Evolutionary conservation across 1,139 yeast species (phyloP).

Genomic region (Blastobotrys malaysiensis): DNA sequence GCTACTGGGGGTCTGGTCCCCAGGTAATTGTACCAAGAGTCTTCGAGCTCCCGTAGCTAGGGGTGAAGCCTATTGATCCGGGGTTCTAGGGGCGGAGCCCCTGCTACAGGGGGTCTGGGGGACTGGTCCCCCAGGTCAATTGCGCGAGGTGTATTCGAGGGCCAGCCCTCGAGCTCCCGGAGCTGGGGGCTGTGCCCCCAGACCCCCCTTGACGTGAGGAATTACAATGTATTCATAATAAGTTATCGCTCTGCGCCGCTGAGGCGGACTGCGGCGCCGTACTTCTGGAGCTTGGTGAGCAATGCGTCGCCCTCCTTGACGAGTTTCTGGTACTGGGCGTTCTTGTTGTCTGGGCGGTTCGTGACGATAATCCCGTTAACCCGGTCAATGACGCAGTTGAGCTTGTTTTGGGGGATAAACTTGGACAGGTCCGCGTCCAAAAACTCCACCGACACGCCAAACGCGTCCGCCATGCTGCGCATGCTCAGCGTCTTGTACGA

Average conservation of each 20-base stretch:
- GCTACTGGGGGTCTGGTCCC: no score
- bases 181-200: background rate
- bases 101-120: background rate
- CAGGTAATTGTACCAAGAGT: no score
- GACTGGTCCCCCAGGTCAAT: no score
- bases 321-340: conserved; percentile 82
- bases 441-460: conserved; percentile 82
- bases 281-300: conserved; percentile 90
- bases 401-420: conserved; percentile 87
- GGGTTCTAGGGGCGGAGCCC: no score
- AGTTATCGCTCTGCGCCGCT: conserved; percentile 67
- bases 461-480: conserved; percentile 89
- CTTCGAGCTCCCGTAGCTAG: no score
- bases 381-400: conserved; percentile 92
- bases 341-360: conserved; percentile 92
- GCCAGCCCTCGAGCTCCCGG: no score
- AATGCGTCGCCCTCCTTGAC: conserved; percentile 91
- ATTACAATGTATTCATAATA: no score
- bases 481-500: conserved; percentile 87
- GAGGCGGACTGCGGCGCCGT: conserved; percentile 94
- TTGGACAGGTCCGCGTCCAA: conserved; percentile 75
- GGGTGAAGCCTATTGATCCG: no score
- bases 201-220: no score
- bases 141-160: no score
- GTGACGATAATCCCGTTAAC: conserved; percentile 96